A percentile compares a stretch with the other conserved stretches of the same genome.
phyloP scores from a whole-genome alignment of 164 flowering plant genomes.

The Hamamelis virginiana region DNA sequence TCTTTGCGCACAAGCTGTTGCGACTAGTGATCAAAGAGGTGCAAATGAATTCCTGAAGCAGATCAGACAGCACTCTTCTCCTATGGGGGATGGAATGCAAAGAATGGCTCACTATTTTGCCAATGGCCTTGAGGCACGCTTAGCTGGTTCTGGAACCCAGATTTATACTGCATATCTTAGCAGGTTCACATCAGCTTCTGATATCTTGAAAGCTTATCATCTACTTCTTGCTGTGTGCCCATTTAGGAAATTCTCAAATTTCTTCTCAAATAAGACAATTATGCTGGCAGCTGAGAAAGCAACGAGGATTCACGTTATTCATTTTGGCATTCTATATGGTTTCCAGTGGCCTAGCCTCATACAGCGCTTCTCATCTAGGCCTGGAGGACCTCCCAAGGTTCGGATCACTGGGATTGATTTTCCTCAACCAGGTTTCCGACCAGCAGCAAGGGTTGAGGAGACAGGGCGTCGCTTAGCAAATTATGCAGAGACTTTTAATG shows the following conservation, averaged over 20 bases:
- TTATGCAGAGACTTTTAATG: slow-evolving; percentile 25
- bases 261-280: slow-evolving; percentile 32
- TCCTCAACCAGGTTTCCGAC: slow-evolving; percentile 40
- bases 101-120: slow-evolving; percentile 45
- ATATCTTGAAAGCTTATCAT: slow-evolving; percentile 42
- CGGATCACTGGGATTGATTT: slow-evolving; percentile 44
- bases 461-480: slow-evolving; percentile 32
- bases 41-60: slow-evolving; percentile 23
- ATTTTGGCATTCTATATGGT: slow-evolving; percentile 48
- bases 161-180: slow-evolving; percentile 6
- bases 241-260: slow-evolving; percentile 29
- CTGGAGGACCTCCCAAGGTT: slow-evolving; percentile 39
- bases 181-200: slow-evolving; percentile 15
- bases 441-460: slow-evolving; percentile 37
- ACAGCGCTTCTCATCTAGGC: slow-evolving; percentile 31
- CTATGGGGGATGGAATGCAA: slow-evolving; percentile 32
- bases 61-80: slow-evolving; percentile 31
- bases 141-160: slow-evolving; percentile 26
- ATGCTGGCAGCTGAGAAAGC: slow-evolving; percentile 21
- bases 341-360: slow-evolving; percentile 56
- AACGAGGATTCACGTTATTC: slow-evolving; percentile 38
- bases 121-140: slow-evolving; percentile 41
- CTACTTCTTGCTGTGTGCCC: slow-evolving; percentile 37
- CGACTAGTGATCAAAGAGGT: slow-evolving; percentile 21
- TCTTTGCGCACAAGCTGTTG: slow-evolving; percentile 31